Percentiles rank a stretch among this genome's conserved stretches.
These are phyloP conservation scores for Seminavis robusta DNA, from an alignment of 108 stramenopile genomes.

Conservation along the genomic window DNA sequence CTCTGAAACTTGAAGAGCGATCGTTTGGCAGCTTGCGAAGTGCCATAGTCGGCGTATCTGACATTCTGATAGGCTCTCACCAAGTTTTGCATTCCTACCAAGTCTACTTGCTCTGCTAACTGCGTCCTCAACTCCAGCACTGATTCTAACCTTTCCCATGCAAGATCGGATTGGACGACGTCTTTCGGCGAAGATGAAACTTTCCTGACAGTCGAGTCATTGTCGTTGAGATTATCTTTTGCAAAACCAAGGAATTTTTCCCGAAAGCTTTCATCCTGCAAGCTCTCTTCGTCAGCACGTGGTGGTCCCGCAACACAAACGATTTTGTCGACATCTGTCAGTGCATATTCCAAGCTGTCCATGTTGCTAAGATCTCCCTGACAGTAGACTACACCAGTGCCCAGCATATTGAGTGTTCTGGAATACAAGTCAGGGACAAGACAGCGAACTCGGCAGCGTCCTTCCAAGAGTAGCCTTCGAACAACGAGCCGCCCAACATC, in stretches of 20 bases:
- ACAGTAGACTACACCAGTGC: constrained; percentile 88
- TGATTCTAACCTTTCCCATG: constrained; percentile 44
- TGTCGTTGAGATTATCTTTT: constrained; percentile 24
- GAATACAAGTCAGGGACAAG: constrained; percentile 91
- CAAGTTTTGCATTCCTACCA: constrained; percentile 77
- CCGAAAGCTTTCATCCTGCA: constrained; percentile 48
- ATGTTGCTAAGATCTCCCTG: constrained; percentile 83
- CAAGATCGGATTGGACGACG: constrained; percentile 9
- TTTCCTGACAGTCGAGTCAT: constrained; percentile 1
- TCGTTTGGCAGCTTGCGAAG: constrained; percentile 83
- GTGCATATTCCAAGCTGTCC: constrained; percentile 86
- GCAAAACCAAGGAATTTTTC: constrained; percentile 31
- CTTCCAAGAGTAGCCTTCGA: constrained; percentile 68
- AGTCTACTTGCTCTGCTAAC: constrained; percentile 70
- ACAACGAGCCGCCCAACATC: constrained; percentile 82
- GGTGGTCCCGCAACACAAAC: constrained; percentile 74
- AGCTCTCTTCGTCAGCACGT: constrained; percentile 46
- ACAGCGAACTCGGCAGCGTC: constrained; percentile 79
- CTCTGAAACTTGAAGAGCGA: constrained; percentile 83
- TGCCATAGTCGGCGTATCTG: constrained; percentile 83
- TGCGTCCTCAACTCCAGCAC: constrained; percentile 37
- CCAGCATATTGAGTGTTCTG: constrained; percentile 75
- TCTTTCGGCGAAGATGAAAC: neutral
- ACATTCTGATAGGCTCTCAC: constrained; percentile 86
- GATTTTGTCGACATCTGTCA: constrained; percentile 92